Evolutionary conservation across 2,329 filamentous ascomycete genomes (phyloP).

Genomic region (Ophiostoma australiae): DNA sequence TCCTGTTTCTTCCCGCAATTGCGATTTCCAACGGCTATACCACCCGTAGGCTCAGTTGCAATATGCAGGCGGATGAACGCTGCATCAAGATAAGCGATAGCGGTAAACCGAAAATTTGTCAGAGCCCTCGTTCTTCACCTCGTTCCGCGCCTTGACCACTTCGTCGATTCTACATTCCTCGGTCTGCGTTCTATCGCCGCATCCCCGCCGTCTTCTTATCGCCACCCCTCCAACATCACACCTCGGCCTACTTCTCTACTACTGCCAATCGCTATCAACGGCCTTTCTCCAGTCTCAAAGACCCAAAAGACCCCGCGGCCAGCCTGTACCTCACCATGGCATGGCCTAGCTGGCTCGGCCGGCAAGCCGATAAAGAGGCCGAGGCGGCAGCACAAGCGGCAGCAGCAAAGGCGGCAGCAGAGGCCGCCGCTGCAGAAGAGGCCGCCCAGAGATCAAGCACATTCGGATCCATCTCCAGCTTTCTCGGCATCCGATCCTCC

Average conservation of each 20-base stretch:
- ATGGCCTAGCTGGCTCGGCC: constrained; percentile 28
- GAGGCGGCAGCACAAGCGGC: constrained; percentile 13
- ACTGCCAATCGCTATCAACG: neutral
- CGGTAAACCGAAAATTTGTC: neutral
- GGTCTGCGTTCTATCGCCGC: neutral
- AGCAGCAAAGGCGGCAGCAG: constrained; percentile 9
- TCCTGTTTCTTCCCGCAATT: constrained; percentile 4
- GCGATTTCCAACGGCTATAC: neutral
- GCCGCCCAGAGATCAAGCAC: neutral
- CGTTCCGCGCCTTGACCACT: neutral
- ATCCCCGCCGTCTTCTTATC: neutral
- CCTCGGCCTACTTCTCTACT: neutral
- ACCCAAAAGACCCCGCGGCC: neutral
- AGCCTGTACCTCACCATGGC: constrained; percentile 21
- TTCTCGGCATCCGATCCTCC: neutral
- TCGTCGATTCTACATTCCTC: neutral
- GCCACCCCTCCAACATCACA: neutral
- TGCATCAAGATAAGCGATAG: constrained; percentile 17
- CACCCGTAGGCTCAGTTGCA: constrained; percentile 4
- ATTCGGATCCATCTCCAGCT: neutral
- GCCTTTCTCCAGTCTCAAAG: neutral
- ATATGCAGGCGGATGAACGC: neutral
- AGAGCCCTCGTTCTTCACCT: neutral
- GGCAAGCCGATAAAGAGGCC: constrained; percentile 20
- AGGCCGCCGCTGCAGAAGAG: constrained; percentile 8